Evolutionary conservation across 1,284 basidiomycete species (phyloP).

Genomic region (Amylostereum areolatum): DNA sequence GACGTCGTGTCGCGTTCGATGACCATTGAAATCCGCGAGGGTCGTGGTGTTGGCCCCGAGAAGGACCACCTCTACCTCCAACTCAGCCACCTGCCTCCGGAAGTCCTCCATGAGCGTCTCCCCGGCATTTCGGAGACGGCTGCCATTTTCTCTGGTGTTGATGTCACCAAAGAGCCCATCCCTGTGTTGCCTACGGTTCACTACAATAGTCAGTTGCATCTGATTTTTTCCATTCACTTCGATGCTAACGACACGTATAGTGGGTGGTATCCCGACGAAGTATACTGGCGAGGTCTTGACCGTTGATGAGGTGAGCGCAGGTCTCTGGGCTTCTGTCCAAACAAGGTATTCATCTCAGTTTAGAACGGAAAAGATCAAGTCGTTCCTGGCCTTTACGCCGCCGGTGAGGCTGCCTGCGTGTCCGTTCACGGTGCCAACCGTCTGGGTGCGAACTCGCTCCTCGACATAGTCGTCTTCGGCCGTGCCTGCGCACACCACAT

Average conservation of each 20-base stretch:
- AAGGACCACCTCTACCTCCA: conserved; percentile 98
- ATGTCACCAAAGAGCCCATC: conserved; percentile 99
- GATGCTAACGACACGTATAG: conserved; percentile 28
- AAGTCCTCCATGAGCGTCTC: conserved; percentile 94
- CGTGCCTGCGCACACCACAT: conserved; percentile 99
- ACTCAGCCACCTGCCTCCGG: conserved; percentile 94
- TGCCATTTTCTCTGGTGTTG: conserved; percentile 98
- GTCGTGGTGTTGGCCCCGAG: conserved; percentile 97
- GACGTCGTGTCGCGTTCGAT: conserved; percentile 99
- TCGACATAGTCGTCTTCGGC: conserved; percentile 99
- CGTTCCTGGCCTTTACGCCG: conserved; percentile 97
- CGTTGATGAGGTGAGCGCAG: conserved; percentile 48
- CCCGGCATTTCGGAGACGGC: conserved; percentile 99
- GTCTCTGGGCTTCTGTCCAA: not conserved
- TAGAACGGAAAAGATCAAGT: conserved; percentile 85
- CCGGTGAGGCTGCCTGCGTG: conserved; percentile 98
- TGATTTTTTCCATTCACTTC: not conserved
- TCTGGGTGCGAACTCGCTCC: conserved; percentile 97
- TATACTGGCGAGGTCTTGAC: conserved; percentile 98
- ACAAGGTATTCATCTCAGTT: conserved; percentile 1
- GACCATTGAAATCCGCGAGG: conserved; percentile 99
- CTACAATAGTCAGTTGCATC: conserved; percentile 74
- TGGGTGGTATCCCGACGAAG: conserved; percentile 99
- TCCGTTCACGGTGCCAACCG: conserved; percentile 99
- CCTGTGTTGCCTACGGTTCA: conserved; percentile 95